Evolutionary conservation across 2,329 filamentous ascomycete species (phyloP).

Genomic region (Exserohilum rostratum): DNA sequence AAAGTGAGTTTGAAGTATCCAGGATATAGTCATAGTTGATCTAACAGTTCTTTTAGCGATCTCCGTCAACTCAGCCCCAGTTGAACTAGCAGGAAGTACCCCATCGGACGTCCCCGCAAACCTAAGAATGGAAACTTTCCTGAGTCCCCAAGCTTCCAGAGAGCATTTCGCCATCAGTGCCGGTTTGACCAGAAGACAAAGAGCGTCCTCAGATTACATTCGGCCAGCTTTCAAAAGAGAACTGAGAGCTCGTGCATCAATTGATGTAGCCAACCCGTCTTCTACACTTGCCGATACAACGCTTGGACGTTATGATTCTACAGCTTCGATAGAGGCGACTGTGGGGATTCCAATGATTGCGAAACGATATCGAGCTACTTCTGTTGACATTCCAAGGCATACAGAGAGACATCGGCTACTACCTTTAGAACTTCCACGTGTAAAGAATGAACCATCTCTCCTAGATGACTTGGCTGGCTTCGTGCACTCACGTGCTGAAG

Average conservation of each 20-base stretch:
- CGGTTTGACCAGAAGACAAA: not conserved
- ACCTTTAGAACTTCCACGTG: conserved; percentile 24
- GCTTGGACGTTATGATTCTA: conserved; percentile 27
- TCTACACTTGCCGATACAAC: conserved; percentile 21
- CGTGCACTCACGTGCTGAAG: conserved; percentile 20
- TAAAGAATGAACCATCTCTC: conserved; percentile 29
- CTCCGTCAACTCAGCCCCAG: conserved; percentile 24
- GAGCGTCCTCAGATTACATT: conserved; percentile 5
- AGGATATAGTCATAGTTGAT: not conserved
- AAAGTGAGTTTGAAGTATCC: conserved; percentile 19
- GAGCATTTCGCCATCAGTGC: not conserved
- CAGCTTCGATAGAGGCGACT: conserved; percentile 18
- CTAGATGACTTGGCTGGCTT: conserved; percentile 31
- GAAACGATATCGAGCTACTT: conserved; percentile 24
- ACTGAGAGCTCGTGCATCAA: not conserved
- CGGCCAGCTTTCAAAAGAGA: not conserved
- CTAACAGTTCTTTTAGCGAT: conserved; percentile 18
- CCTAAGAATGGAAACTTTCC: conserved; percentile 15
- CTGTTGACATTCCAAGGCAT: conserved; percentile 23
- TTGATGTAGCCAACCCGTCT: conserved; percentile 3
- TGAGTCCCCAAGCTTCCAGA: conserved; percentile 1
- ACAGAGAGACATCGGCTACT: conserved; percentile 23
- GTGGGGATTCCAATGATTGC: conserved; percentile 20
- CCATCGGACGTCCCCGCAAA: conserved; percentile 22
- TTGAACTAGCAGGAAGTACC: conserved; percentile 38